Conservation (phyloP, 2,329 filamentous ascomycete genomes). For the Claviceps spartinae region DNA sequence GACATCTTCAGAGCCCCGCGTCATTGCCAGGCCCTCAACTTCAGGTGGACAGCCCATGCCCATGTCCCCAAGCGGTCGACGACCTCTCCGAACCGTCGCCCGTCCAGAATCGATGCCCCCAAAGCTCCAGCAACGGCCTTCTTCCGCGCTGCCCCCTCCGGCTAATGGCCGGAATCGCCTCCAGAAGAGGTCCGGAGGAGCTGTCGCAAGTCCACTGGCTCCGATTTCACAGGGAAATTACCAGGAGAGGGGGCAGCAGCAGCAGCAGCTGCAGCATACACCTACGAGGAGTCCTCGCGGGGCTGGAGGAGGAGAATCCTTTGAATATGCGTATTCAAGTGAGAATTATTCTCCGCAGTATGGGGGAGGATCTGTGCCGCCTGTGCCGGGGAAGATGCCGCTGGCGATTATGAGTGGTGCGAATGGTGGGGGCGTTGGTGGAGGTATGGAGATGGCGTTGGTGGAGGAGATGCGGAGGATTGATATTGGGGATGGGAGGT, state of each 20-base stretch:
- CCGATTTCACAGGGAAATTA: conserved; percentile 39
- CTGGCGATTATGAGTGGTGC: conserved; percentile 34
- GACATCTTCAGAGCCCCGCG: conserved; percentile 17
- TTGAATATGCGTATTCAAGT: conserved; percentile 33
- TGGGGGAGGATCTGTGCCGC: conserved; percentile 28
- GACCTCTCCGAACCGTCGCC: conserved; percentile 35
- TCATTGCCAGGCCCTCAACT: conserved; percentile 33
- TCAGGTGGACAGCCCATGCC: conserved; percentile 41
- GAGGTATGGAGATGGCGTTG: conserved; percentile 39
- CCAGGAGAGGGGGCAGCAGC: conserved; percentile 28
- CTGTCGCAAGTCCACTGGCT: conserved; percentile 36
- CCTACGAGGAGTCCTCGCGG: conserved; percentile 25
- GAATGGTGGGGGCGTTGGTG: conserved; percentile 26
- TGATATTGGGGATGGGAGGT: conserved; percentile 48
- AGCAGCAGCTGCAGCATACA: conserved; percentile 22
- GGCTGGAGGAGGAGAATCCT: conserved; percentile 23
- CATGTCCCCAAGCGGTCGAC: conserved; percentile 35
- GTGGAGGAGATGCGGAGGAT: conserved; percentile 59
- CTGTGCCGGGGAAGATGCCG: conserved; percentile 59
- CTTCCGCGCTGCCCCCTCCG: conserved; percentile 14
- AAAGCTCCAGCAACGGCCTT: conserved; percentile 4
- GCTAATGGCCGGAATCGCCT: conserved; percentile 41
- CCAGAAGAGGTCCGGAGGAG: conserved; percentile 47
- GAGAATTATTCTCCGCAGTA: conserved; percentile 37
- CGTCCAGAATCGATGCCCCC: conserved; percentile 35